Conservation (phyloP, 257 asterid genomes). For the Fraxinus cuspidata region DNA sequence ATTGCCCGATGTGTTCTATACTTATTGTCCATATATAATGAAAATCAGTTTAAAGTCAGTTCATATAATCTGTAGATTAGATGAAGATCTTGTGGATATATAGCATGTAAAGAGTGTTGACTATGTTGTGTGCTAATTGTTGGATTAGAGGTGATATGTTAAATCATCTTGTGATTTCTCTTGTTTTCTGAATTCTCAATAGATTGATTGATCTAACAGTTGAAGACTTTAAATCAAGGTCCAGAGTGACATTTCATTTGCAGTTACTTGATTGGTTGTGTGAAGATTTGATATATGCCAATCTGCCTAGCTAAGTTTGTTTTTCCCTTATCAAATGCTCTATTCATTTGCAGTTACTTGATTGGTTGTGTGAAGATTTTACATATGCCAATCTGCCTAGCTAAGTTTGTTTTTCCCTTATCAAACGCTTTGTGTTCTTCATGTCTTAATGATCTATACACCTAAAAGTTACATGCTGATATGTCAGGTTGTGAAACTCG, state of each 20-base stretch:
- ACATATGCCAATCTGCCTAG: background rate
- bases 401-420: background rate
- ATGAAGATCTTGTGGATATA: background rate
- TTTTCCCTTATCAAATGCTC: background rate
- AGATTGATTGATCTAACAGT: constrained; percentile 2
- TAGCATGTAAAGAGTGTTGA: background rate
- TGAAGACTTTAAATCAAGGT: background rate
- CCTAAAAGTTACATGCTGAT: background rate
- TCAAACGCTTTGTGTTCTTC: background rate
- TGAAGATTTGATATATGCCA: background rate
- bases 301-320: background rate
- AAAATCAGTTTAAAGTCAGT: background rate
- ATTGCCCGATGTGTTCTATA: constrained; percentile 12
- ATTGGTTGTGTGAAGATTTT: background rate
- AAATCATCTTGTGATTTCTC: background rate
- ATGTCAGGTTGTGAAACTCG: background rate
- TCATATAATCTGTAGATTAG: background rate
- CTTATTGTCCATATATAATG: background rate
- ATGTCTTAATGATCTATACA: background rate
- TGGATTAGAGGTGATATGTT: background rate
- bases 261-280: background rate
- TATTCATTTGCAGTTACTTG: background rate
- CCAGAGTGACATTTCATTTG: background rate
- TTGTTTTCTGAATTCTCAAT: constrained; percentile 14
- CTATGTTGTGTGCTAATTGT: background rate